Evolutionary conservation across 163 green algal species (phyloP), one percentile per base, ranked within the genome.

Genomic region (Chlorella variabilis): DNA sequence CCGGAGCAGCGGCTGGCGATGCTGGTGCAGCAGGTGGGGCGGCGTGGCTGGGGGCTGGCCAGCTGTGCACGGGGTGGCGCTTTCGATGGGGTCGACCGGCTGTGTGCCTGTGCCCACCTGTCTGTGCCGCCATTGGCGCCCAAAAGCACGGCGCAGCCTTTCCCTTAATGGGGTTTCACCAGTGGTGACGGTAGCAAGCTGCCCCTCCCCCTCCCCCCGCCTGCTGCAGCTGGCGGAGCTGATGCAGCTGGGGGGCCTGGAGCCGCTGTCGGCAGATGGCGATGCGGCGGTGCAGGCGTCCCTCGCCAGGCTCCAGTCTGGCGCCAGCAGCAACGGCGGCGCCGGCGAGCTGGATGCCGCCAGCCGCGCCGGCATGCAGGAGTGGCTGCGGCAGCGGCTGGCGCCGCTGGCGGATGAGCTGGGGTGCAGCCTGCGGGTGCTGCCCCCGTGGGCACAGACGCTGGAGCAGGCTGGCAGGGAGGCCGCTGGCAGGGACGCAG

Each of bases 1-100:
- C 49, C 76, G 1, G 63, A 76, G 4, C 61, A 75, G 51, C 51
- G 63, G 58, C 77, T 87, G 77, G 77, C 56, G 21, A 15, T 75
- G 66, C 71, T 87, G 61, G 21, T 84, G 4, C 3, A 74, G 33
- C 82, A 85, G 77, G 76, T 75, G 27, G n/a, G 76, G 33, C 2
- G 18, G 27, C 20, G 2, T 15, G 69, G 25, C 2, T 6, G 8
- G 33, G 4, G 9, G 65, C 18, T 36, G 63, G 65, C n/a, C n/a
- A n/a, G n/a, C n/a, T n/a, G n/a, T n/a, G n/a, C n/a, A n/a, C n/a
- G n/a, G n/a, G n/a, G n/a, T n/a, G n/a, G n/a, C n/a, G n/a, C n/a
- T n/a, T n/a, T n/a, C n/a, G n/a, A n/a, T n/a, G n/a, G n/a, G n/a
- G n/a, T n/a, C n/a, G n/a, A n/a, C n/a, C n/a, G n/a, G n/a, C n/a